A percentile compares a stretch with the other conserved stretches of the same genome.
Evolutionary conservation across 2,329 filamentous ascomycete species (phyloP).

Genomic region (Alternaria brassicicola): DNA sequence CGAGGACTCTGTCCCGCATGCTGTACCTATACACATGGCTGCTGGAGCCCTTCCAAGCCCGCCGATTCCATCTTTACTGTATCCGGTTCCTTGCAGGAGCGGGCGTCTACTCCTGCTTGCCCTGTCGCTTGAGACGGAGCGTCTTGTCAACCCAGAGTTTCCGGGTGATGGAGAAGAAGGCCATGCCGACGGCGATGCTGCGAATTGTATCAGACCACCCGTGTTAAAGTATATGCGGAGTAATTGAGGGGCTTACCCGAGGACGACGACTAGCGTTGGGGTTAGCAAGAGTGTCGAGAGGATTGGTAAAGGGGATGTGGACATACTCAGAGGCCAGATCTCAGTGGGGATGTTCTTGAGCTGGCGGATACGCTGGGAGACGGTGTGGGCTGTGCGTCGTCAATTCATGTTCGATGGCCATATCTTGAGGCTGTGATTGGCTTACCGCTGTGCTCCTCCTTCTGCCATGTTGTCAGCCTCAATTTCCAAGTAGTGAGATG

Average conservation of each 20-base stretch:
- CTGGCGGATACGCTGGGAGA: conserved; percentile 91
- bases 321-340: conserved; percentile 90
- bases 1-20: conserved; percentile 20
- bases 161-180: conserved; percentile 77
- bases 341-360: conserved; percentile 91
- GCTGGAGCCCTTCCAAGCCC: conserved; percentile 15
- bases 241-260: conserved; percentile 66
- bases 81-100: neutral
- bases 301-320: neutral
- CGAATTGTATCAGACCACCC: conserved; percentile 31
- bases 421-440: conserved; percentile 25
- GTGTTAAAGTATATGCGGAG: neutral
- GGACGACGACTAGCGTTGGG: conserved; percentile 72
- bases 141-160: conserved; percentile 92
- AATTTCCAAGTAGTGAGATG: neutral
- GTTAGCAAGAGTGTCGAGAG: conserved; percentile 22
- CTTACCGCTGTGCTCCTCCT: conserved; percentile 69
- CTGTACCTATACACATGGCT: conserved; percentile 35
- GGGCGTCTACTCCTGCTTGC: conserved; percentile 41
- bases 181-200: conserved; percentile 74
- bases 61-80: conserved; percentile 9
- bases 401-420: conserved; percentile 20
- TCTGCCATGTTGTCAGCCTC: conserved; percentile 58
- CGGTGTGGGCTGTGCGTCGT: conserved; percentile 76
- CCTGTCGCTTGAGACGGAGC: conserved; percentile 80